Percentiles rank a stretch among this genome's conserved stretches.
phyloP scores from a whole-genome alignment of 495 filamentous ascomycete species.

The Penicillium cataractarum region DNA sequence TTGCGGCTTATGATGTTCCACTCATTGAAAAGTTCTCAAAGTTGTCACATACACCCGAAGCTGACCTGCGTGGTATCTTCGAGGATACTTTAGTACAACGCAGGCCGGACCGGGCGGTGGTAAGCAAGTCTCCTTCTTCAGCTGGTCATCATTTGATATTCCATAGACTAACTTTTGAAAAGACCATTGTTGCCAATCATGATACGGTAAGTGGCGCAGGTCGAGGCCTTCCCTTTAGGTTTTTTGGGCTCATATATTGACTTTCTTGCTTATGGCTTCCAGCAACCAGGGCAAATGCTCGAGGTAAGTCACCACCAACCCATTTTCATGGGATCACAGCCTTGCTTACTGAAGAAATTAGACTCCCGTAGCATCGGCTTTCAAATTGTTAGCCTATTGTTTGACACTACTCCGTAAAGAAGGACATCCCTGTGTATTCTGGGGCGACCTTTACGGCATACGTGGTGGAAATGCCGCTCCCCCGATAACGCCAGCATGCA shows the following conservation, averaged over 20 bases:
- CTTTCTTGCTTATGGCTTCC: constrained; percentile 8
- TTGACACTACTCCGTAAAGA: constrained; percentile 66
- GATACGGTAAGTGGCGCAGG: constrained; percentile 7
- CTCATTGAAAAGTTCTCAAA: constrained; percentile 66
- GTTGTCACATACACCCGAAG: constrained; percentile 51
- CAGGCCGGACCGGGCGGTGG: constrained; percentile 65
- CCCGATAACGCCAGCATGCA: constrained; percentile 60
- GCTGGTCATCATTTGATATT: not conserved
- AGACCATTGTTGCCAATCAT: constrained; percentile 50
- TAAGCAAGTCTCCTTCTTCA: constrained; percentile 33
- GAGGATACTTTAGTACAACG: constrained; percentile 60
- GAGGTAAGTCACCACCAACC: constrained; percentile 43
- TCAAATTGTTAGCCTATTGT: constrained; percentile 63
- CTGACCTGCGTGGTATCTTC: constrained; percentile 65
- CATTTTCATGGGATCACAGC: not conserved
- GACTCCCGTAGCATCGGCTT: constrained; percentile 56
- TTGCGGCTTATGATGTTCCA: constrained; percentile 69
- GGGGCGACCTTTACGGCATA: constrained; percentile 76
- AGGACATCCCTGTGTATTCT: constrained; percentile 74
- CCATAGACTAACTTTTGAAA: constrained; percentile 17
- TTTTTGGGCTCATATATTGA: not conserved
- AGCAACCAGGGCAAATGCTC: constrained; percentile 64
- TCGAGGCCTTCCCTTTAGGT: not conserved
- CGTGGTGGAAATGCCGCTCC: constrained; percentile 43
- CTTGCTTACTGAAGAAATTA: constrained; percentile 22